Evolutionary conservation across 73 alveolate genomes (phyloP).

Genomic region (Paramecium primaurelia): DNA sequence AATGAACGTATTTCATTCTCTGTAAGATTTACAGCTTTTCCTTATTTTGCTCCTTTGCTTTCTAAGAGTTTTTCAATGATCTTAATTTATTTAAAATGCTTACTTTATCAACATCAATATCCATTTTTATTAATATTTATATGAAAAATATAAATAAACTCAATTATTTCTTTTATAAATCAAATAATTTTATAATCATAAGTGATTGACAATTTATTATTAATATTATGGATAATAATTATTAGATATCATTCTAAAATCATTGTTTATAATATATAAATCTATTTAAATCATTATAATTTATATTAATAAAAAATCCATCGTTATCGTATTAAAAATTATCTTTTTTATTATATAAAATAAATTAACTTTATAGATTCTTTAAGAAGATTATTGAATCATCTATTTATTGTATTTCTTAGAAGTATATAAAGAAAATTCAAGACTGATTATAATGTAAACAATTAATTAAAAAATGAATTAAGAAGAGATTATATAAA

Average conservation of each 20-base stretch:
- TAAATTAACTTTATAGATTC: no score
- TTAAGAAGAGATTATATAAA: no score
- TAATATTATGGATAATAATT: neutral
- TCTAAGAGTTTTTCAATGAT: constrained; percentile 39
- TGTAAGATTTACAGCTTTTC: constrained; percentile 54
- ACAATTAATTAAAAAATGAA: no score
- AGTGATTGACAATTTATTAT: neutral
- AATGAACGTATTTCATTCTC: constrained; percentile 55
- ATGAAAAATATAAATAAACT: neutral
- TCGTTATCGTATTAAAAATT: no score
- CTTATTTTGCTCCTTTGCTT: constrained; percentile 40
- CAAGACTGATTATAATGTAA: no score
- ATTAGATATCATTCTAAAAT: neutral
- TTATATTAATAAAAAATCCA: no score
- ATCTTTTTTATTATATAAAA: no score
- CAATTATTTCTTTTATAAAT: constrained; percentile 1
- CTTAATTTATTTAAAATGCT: neutral
- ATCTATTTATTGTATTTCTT: no score
- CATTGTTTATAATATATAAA: neutral
- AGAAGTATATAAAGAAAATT: no score
- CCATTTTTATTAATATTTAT: constrained; percentile 8
- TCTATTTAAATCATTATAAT: neutral
- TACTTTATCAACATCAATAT: constrained; percentile 41
- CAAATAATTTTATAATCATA: neutral
- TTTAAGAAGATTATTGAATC: no score